Conservation (phyloP, 306 rosid species). For the Cucumis cinereus region DNA sequence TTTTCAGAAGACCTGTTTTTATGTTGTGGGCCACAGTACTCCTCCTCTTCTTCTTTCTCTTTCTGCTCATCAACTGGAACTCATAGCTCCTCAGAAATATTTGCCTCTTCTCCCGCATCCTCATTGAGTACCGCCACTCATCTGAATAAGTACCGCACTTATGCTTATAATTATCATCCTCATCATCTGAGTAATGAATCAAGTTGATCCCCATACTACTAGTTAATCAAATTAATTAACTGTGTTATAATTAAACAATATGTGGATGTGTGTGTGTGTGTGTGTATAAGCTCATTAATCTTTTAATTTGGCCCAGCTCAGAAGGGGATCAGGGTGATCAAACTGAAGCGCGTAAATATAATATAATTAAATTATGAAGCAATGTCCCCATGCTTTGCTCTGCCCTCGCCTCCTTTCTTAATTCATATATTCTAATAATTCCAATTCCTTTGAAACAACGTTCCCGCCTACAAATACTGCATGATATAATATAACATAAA, state of each 20-base stretch:
- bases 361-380: too few relatives aligned
- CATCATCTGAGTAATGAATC: too few relatives aligned
- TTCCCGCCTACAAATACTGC: too few relatives aligned
- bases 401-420: neutral
- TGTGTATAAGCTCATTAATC: too few relatives aligned
- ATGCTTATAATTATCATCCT: too few relatives aligned
- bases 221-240: too few relatives aligned
- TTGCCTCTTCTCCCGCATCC: slow-evolving; percentile 67
- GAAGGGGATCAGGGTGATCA: neutral
- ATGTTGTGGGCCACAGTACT: slow-evolving; percentile 38
- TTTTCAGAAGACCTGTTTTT: slow-evolving; percentile 42
- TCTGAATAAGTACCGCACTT: neutral
- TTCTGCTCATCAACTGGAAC: slow-evolving; percentile 10
- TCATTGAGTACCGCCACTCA: slow-evolving; percentile 4
- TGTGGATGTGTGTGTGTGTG: too few relatives aligned
- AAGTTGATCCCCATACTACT: neutral
- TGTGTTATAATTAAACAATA: too few relatives aligned
- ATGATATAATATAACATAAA: too few relatives aligned
- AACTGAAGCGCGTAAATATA: neutral
- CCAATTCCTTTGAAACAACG: too few relatives aligned
- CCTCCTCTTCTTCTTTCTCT: slow-evolving; percentile 20
- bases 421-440: neutral
- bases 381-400: neutral
- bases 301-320: too few relatives aligned
- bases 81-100: slow-evolving; percentile 71